Evolutionary conservation across 352 stramenopile species (phyloP), one percentile per base, ranked within the genome.

Genomic region (Phytophthora palmivora): DNA sequence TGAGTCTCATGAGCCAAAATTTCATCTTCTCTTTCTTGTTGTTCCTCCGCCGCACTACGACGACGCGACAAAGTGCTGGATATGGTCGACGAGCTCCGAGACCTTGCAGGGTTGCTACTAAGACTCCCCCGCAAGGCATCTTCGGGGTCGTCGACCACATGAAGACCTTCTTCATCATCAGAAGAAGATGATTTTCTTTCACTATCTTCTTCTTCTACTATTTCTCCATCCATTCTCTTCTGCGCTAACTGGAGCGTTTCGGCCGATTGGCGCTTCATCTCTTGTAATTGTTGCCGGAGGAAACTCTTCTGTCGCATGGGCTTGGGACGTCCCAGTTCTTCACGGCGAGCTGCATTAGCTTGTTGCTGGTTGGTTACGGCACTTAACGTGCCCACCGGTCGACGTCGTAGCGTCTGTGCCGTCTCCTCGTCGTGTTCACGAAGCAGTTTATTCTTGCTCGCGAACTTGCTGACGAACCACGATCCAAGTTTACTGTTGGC

Each of bases 241-340:
- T 82, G 70, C 8, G 45, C 48, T 10, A 64, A 56, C 33, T 76
- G 55, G 32, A 92, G 46, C 41, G 78, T 70, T 41, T 89, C 83
- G 7, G 79, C 77, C 26, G 80, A 90, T 45, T 89, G 75, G 26
- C 78, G 70, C 76, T 92, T 92, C 83, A 92, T 92, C 67, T 92
- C 83, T 33, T 87, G 63, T 12, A 92, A 66, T 55, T 92, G 80
- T 41, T 80, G 73, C 11, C 81, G 76, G 41, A 92, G 30, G 33
- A 89, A 92, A 48, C 81, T 92, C 38, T 77, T 70, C 71, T 92
- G 83, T 0, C 78, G 63, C 75, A 86, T 71, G 45, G 81, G 72
- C 22, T 75, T 80, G 14, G 68, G 51, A 0, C 53, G 67, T 7
- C 46, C 28, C 7, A 72, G 41, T 42, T 78, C 69, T 34, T 60